phyloP scores from a whole-genome alignment of 257 asterid genomes.

The Gardenia jasminoides region DNA sequence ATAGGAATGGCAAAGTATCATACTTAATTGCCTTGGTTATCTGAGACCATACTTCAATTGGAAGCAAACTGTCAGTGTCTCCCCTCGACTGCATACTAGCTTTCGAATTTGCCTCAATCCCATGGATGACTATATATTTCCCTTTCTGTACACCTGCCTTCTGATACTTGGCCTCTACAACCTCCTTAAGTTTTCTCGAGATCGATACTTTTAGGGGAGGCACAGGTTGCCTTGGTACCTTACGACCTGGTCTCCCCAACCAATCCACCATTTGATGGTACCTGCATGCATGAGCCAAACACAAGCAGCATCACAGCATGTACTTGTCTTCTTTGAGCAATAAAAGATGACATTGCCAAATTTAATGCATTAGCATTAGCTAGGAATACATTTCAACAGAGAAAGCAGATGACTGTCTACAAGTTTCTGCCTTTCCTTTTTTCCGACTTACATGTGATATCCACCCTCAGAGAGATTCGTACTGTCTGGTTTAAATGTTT shows the following conservation, averaged over 20 bases:
- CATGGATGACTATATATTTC: constrained; percentile 77
- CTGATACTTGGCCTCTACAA: constrained; percentile 69
- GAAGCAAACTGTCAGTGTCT: constrained; percentile 84
- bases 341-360: not conserved
- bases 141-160: constrained; percentile 69
- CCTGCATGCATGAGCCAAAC: constrained; percentile 40
- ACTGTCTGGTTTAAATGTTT: constrained; percentile 61
- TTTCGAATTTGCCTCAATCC: constrained; percentile 83
- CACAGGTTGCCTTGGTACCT: constrained; percentile 61
- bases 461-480: constrained; percentile 71
- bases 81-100: constrained; percentile 92
- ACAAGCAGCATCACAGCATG: not conserved
- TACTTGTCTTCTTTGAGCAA: not conserved
- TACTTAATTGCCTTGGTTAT: constrained; percentile 67
- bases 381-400: not conserved
- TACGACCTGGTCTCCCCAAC: constrained; percentile 70
- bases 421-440: not conserved
- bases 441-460: constrained; percentile 54
- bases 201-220: constrained; percentile 67
- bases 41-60: constrained; percentile 74
- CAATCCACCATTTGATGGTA: constrained; percentile 73
- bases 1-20: not conserved
- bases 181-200: constrained; percentile 72
- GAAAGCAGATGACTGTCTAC: not conserved
- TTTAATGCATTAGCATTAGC: not conserved